A percentile compares a stretch with the other conserved stretches of the same genome.
Evolutionary conservation across 192 early-diverging fungal genomes (phyloP).

Genomic region (Coemansia sp.): DNA sequence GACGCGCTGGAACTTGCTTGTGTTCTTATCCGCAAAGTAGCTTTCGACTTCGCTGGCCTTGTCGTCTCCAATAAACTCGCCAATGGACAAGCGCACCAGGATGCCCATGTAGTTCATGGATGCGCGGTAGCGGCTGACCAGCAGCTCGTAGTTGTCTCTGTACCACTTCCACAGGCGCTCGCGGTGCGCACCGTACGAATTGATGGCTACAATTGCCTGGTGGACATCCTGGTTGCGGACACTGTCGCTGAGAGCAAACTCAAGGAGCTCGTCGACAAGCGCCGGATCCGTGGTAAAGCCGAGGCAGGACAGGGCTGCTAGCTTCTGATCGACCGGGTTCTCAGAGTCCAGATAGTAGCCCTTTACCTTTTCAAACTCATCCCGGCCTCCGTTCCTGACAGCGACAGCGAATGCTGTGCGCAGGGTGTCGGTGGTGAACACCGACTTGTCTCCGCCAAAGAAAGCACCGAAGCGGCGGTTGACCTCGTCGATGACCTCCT

Average conservation of each 20-base stretch:
- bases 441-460: conserved; percentile 61
- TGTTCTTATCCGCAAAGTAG: conserved; percentile 58
- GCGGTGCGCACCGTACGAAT: conserved; percentile 57
- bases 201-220: conserved; percentile 53
- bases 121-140: conserved; percentile 63
- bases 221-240: conserved; percentile 75
- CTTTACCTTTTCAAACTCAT: conserved; percentile 64
- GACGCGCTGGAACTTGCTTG: conserved; percentile 57
- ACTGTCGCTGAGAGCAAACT: conserved; percentile 63
- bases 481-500: conserved; percentile 63
- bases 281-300: conserved; percentile 57
- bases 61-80: conserved; percentile 59
- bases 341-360: conserved; percentile 62
- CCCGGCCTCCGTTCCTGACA: conserved; percentile 60
- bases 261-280: conserved; percentile 62
- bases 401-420: conserved; percentile 63
- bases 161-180: conserved; percentile 69
- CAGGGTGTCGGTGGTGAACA: conserved; percentile 55
- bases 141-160: conserved; percentile 59
- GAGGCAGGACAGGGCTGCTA: conserved; percentile 65
- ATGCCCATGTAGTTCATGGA: conserved; percentile 65
- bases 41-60: conserved; percentile 62
- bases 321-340: conserved; percentile 66
- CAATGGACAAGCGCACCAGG: conserved; percentile 63
- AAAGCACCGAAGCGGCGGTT: conserved; percentile 67